Conservation (phyloP, 2,329 filamentous ascomycete species). For the Sclerotinia borealis region DNA sequence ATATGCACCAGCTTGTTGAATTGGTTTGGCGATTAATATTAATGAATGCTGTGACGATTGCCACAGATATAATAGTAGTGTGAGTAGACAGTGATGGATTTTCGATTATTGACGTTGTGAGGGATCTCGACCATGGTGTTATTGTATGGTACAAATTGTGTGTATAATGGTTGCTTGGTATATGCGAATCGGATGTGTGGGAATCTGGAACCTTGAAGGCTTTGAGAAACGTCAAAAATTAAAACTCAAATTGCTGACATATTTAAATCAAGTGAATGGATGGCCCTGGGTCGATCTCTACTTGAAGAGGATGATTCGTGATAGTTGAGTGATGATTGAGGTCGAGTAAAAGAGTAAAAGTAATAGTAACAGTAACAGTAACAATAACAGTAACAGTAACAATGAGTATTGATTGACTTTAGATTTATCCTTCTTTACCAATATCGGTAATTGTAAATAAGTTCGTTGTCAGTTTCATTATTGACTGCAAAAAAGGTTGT, state of each 20-base stretch:
- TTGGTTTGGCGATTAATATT: neutral
- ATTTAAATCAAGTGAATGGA: neutral
- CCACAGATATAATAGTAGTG: neutral
- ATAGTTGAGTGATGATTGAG: neutral
- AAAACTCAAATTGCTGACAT: neutral
- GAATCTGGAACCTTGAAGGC: neutral
- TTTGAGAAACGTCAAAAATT: neutral
- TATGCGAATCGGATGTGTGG: neutral
- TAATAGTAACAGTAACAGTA: no score
- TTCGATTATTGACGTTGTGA: neutral
- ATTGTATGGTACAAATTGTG: neutral
- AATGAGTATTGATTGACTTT: no score
- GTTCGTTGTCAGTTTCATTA: no score
- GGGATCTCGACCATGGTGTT: slow-evolving; percentile 1
- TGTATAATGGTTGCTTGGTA: neutral
- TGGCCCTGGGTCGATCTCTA: neutral
- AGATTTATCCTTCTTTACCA: no score
- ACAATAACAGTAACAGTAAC: no score
- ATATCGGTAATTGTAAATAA: no score
- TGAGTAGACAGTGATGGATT: neutral
- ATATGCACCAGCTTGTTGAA: neutral
- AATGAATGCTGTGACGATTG: neutral
- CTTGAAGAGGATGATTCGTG: neutral
- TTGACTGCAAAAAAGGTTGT: no score
- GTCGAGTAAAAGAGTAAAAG: no score